Base-by-base conservation (phyloP, 306 rosid species). In the Prunus padus region DNA sequence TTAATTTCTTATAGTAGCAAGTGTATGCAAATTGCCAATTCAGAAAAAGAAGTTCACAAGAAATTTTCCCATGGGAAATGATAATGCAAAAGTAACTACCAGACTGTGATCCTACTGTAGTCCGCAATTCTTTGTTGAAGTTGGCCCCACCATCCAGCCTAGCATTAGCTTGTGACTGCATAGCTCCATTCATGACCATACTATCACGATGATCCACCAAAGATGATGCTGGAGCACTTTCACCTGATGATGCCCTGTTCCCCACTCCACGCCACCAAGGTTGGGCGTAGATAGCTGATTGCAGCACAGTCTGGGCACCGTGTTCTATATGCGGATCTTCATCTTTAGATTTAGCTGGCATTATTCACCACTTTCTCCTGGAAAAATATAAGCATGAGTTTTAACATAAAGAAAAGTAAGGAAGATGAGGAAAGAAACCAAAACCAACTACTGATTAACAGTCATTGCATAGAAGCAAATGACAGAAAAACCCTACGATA, bases 211-310 rank as follows among this genome's bases (percentile, higher is more conserved):
- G 87, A 63, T 82, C 86, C 16, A 47, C 54, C 54, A 89, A 78
- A 75, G 90, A 75, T 23, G 83, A 76, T 66, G 84, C 86, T 3
- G 84, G 66, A 67, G 67, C 78, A 77, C 74, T 77, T 79, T 75
- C 88, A 56, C 57, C 73, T 1, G 40, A 30, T n/a, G 84, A 42
- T 12, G 37, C 22, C 67, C 62, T 62, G 70, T 56, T 82, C 68
- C 85, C 84, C 25, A 31, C 80, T 46, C 80, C 89, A 30, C 57
- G 83, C 98, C 96, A 89, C 96, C 87, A 89, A 22, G 96, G 92
- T 50, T 79, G 88, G 72, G 91, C 63, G 68, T 78, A 84, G 62
- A 77, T 54, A 54, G 81, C 73, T 30, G 90, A 76, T 67, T 71
- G 89, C 69, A 88, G 84, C 78, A 65, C 77, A 71, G 74, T 69